Evolutionary conservation across 331 rosid species (phyloP).

Genomic region (Malus hybrid): DNA sequence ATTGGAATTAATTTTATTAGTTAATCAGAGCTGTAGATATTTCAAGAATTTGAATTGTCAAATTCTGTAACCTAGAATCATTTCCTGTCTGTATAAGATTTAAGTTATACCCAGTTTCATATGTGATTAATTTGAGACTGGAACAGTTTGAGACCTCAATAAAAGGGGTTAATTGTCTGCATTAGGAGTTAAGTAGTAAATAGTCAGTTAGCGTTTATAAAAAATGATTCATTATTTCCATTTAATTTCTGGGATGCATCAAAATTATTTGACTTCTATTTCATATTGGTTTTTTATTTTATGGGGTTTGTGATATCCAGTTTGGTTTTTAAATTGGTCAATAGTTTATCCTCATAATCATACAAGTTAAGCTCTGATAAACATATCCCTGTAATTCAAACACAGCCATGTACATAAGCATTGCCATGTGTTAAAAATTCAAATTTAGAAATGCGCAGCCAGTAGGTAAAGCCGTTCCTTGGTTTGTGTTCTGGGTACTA

Average conservation of each 20-base stretch:
- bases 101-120: not conserved
- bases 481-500: slow-evolving; percentile 18
- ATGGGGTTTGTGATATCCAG: not conserved
- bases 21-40: not conserved
- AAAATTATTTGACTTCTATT: not conserved
- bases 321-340: not conserved
- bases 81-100: not conserved
- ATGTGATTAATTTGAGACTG: not conserved
- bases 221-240: not conserved
- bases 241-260: not conserved
- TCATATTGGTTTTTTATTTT: not conserved
- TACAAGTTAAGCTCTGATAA: not conserved
- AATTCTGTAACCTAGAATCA: not conserved
- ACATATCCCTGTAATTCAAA: not conserved
- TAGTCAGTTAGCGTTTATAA: not conserved
- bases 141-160: not conserved
- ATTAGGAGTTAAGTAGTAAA: not conserved
- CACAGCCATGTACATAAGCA: not conserved
- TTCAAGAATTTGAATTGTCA: not conserved
- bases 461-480: not conserved
- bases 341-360: not conserved
- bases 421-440: not conserved
- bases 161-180: not conserved
- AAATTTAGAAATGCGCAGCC: not conserved
- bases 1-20: not conserved